Conservation (phyloP, 1,139 yeast genomes). For the Dujonia santamariae region DNA sequence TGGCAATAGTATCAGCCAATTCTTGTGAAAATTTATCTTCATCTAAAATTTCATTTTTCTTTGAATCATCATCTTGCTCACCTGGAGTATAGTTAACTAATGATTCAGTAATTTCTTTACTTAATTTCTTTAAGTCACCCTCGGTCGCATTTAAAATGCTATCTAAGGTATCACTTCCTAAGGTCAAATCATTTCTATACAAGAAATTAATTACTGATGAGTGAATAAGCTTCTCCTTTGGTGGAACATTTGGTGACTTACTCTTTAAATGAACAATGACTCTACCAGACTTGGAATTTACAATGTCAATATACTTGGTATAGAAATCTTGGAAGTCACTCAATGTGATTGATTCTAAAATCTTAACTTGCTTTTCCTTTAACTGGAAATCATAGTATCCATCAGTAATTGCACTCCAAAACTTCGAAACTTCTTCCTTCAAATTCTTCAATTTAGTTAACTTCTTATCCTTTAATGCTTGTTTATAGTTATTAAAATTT, state of each 20-base stretch:
- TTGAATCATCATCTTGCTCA: conserved; percentile 4
- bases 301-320: conserved; percentile 39
- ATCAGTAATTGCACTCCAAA: conserved; percentile 63
- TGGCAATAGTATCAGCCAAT: conserved; percentile 12
- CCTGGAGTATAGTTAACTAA: conserved; percentile 4
- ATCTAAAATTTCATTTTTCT: conserved; percentile 2
- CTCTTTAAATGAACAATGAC: conserved; percentile 70
- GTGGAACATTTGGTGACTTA: conserved; percentile 35
- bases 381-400: conserved; percentile 77
- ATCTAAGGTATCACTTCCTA: conserved; percentile 27
- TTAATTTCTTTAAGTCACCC: conserved; percentile 1
- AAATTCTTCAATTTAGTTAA: conserved; percentile 73
- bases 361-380: conserved; percentile 54
- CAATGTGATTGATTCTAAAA: conserved; percentile 52
- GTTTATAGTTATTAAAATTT: conserved; percentile 67
- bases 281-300: conserved; percentile 38
- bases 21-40: conserved; percentile 6
- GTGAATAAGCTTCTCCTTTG: conserved; percentile 22
- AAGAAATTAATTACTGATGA: conserved; percentile 27
- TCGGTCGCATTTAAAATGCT: conserved; percentile 20
- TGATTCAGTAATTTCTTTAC: conserved; percentile 3
- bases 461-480: conserved; percentile 64
- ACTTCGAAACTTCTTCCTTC: conserved; percentile 67
- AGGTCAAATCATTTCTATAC: conserved; percentile 19
- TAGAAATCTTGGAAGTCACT: conserved; percentile 58